Evolutionary conservation across 371 early-diverging fungal genomes (phyloP).

Genomic region (Synchytrium microbalum): DNA sequence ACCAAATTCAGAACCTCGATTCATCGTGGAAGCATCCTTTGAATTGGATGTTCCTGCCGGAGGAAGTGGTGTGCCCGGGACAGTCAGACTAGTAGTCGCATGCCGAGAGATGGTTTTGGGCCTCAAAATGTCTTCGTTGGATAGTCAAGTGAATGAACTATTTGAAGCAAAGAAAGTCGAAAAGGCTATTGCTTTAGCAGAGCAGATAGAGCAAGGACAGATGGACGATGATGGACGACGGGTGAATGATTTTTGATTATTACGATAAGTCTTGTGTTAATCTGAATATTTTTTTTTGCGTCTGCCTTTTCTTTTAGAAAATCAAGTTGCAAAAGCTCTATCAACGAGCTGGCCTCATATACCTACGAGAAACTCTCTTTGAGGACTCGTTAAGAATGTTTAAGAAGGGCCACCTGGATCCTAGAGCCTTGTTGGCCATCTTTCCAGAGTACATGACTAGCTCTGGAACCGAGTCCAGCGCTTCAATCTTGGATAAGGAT

Average conservation of each 20-base stretch:
- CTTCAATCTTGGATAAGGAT: slow-evolving; percentile 45
- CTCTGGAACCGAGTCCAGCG: slow-evolving; percentile 11
- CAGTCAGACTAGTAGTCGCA: slow-evolving; percentile 44
- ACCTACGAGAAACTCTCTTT: slow-evolving; percentile 56
- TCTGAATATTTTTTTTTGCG: no score
- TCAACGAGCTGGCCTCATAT: slow-evolving; percentile 59
- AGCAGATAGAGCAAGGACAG: slow-evolving; percentile 18
- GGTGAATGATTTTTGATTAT: slow-evolving; percentile 23
- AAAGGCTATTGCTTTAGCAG: slow-evolving; percentile 47
- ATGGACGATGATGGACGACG: slow-evolving; percentile 39
- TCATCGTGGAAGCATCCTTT: slow-evolving; percentile 17
- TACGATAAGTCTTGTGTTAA: no score
- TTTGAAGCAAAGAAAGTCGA: slow-evolving; percentile 44
- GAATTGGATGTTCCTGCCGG: slow-evolving; percentile 16
- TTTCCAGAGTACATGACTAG: slow-evolving; percentile 44
- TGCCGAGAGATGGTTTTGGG: slow-evolving; percentile 57
- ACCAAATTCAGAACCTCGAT: slow-evolving; percentile 32
- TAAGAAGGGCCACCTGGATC: slow-evolving; percentile 58
- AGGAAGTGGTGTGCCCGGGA: neutral
- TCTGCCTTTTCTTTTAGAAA: no score
- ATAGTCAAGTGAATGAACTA: slow-evolving; percentile 48
- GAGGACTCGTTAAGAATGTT: slow-evolving; percentile 58
- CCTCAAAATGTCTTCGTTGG: slow-evolving; percentile 52
- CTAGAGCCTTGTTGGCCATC: slow-evolving; percentile 46
- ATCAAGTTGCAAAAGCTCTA: slow-evolving; percentile 47